Conservation (phyloP, 306 rosid genomes). For the Parietaria judaica region DNA sequence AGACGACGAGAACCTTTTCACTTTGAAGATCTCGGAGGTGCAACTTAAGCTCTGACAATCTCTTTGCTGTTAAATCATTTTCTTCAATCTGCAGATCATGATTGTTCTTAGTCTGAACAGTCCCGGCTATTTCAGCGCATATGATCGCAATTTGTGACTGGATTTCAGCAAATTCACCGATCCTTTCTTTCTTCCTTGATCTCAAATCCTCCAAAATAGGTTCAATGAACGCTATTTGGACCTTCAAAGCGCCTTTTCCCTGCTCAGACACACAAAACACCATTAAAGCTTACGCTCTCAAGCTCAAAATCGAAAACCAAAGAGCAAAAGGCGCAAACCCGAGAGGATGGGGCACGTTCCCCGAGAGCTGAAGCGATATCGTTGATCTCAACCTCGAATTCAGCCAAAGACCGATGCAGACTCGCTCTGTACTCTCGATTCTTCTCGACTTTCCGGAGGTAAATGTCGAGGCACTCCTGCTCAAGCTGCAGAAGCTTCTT, state of each 20-base stretch:
- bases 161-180: slow-evolving; percentile 49
- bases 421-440: slow-evolving; percentile 69
- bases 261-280: slow-evolving; percentile 27
- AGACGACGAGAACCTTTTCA: slow-evolving; percentile 49
- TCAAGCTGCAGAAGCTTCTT: slow-evolving; percentile 80
- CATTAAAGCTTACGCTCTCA: slow-evolving; percentile 15
- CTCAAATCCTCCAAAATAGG: slow-evolving; percentile 66
- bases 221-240: slow-evolving; percentile 46
- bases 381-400: slow-evolving; percentile 50
- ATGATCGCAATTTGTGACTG: slow-evolving; percentile 54
- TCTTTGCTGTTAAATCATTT: slow-evolving; percentile 46
- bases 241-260: slow-evolving; percentile 68
- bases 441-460: slow-evolving; percentile 64
- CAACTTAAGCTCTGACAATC: slow-evolving; percentile 59
- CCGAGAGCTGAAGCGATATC: slow-evolving; percentile 54
- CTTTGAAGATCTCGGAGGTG: slow-evolving; percentile 74
- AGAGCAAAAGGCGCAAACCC: slow-evolving; percentile 28
- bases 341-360: slow-evolving; percentile 37
- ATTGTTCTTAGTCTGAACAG: slow-evolving; percentile 26
- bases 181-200: slow-evolving; percentile 54
- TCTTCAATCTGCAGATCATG: slow-evolving; percentile 33
- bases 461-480: slow-evolving; percentile 85
- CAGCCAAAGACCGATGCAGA: slow-evolving; percentile 48
- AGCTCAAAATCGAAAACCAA: neutral
- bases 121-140: slow-evolving; percentile 64